Evolutionary conservation across 768 basidiomycete genomes (phyloP).

Genomic region (Leccinum obscurum): DNA sequence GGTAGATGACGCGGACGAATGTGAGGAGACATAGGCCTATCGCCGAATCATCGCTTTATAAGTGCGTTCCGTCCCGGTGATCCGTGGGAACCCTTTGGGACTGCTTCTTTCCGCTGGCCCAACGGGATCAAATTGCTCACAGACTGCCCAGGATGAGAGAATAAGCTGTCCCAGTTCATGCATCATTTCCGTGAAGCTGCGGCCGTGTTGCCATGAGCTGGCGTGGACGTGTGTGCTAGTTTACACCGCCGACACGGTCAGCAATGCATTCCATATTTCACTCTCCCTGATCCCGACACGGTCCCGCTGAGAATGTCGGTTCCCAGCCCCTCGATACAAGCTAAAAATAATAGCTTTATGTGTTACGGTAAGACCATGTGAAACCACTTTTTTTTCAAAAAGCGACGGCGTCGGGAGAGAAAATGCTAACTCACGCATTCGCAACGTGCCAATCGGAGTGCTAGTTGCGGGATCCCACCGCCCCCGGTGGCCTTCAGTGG

Average conservation of each 20-base stretch:
- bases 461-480: not conserved
- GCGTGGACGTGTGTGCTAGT: conserved; percentile 9
- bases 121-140: conserved; percentile 10
- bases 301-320: conserved; percentile 1
- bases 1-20: conserved; percentile 7
- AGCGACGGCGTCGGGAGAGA: not conserved
- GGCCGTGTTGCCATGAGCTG: conserved; percentile 3
- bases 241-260: conserved; percentile 9
- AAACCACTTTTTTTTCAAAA: not conserved
- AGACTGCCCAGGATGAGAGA: conserved; percentile 23
- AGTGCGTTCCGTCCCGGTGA: conserved; percentile 4
- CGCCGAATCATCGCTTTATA: not conserved
- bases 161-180: conserved; percentile 2
- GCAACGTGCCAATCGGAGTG: not conserved
- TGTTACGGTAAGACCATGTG: not conserved
- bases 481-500: not conserved
- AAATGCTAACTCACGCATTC: not conserved
- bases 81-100: conserved; percentile 25
- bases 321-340: not conserved
- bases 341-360: not conserved
- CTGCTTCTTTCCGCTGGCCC: not conserved
- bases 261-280: not conserved
- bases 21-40: not conserved
- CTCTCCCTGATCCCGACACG: not conserved
- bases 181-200: conserved; percentile 3